Base-by-base conservation (phyloP, 2,329 filamentous ascomycete species). In the Nothomitra cinnamomea region DNA sequence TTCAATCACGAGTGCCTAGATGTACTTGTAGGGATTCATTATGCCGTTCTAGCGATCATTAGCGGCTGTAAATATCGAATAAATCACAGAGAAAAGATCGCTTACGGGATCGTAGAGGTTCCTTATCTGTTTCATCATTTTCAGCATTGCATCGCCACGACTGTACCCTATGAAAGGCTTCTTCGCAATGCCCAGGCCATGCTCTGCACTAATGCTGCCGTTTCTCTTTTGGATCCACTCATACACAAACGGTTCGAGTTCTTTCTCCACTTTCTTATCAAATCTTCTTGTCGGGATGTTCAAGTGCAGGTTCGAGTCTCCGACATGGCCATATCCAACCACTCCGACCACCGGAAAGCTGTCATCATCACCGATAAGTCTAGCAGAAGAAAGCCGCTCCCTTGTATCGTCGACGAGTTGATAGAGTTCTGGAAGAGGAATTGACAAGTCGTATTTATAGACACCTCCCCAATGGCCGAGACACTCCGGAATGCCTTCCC, bases 21-120 rank as follows among this genome's bases (percentile, higher is more conserved):
- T 84, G 67, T 95, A 96, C 71, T 96, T 96, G 74, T 96, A 96
- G 0, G 90, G 90, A 70, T 95, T 96, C 87, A 96, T 94, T 69
- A 96, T 96, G 49, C 88, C 89, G 61, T 95, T 95, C 87, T 94
- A 60, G 32, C 22, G 49, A 38, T 52, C 15, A 55, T 45, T n/a
- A 32, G 21, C 38, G 42, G 15, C 15, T 42, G 35, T 8, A 19
- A 24, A 36, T n/a, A n/a, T n/a, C n/a, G 7, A 2, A 32, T 3
- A n/a, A 17, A 28, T 53, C 5, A 5, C 25, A 25, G 25, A 51
- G 42, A 70, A 22, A 12, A 15, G 3, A 2, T 10, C 19, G 69
- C 87, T 80, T 71, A 94, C 88, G 63, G 89, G 92, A 70, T 98
- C 92, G 68, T 94, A 98, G 17, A 95, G 72, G 56, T 82, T 76